These are phyloP conservation scores for Apiospora aurea DNA, from an alignment of 2,329 filamentous ascomycete genomes.

Conservation along the genomic window DNA sequence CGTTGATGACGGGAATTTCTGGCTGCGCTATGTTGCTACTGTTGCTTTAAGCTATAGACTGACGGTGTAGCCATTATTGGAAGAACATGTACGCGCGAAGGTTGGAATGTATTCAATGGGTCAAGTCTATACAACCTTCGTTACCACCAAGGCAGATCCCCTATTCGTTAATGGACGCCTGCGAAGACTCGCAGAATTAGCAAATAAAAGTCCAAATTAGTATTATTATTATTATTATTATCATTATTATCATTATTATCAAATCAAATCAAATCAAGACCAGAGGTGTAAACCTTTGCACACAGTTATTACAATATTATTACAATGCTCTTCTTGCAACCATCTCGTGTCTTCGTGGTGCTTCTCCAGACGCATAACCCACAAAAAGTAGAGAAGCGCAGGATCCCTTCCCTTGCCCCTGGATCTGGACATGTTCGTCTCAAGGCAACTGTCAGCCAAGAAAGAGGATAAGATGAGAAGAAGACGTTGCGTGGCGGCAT, in stretches of 20 bases:
- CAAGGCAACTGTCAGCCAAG: slow-evolving; percentile 2
- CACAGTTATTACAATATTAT: too few species aligned
- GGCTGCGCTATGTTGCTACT: neutral
- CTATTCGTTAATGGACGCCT: neutral
- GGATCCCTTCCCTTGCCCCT: neutral
- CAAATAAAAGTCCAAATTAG: neutral
- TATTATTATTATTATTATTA: neutral
- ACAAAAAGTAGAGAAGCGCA: neutral
- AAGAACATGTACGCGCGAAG: neutral
- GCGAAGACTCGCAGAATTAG: neutral
- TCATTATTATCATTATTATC: neutral
- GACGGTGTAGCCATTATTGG: neutral
- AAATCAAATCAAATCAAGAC: neutral
- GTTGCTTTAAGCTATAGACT: neutral
- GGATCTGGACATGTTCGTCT: neutral
- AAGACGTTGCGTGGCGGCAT: neutral
- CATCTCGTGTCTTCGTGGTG: neutral
- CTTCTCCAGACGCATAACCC: neutral
- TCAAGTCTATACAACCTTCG: slow-evolving; percentile 13
- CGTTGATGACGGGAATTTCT: slow-evolving; percentile 7
- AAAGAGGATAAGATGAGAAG: neutral
- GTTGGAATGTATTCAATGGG: neutral
- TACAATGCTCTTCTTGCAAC: neutral
- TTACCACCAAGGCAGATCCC: neutral
- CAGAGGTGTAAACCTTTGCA: neutral